Percentiles rank a stretch among this genome's conserved stretches.
Evolutionary conservation across 2,329 filamentous ascomycete genomes (phyloP).

Genomic region (Botrytis fabae): DNA sequence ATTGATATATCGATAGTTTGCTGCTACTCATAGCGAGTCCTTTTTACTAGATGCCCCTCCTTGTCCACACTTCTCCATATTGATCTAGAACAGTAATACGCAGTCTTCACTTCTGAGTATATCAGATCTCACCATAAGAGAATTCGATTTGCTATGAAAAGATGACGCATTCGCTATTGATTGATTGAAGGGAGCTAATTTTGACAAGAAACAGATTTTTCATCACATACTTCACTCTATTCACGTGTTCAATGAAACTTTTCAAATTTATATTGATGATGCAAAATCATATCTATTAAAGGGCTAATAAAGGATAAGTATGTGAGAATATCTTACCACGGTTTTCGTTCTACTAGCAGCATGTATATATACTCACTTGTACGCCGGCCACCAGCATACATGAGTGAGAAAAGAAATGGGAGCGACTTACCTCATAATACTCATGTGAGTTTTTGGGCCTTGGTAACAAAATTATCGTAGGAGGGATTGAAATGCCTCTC

Average conservation of each 20-base stretch:
- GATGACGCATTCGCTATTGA: neutral
- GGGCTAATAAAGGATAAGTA: too few relatives aligned
- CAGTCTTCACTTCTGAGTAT: neutral
- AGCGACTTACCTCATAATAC: neutral
- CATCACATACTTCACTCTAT: neutral
- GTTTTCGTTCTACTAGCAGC: neutral
- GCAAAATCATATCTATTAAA: neutral
- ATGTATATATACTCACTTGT: neutral
- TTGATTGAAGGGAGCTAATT: neutral
- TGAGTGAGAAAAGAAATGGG: neutral
- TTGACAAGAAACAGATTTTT: neutral
- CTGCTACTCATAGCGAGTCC: neutral
- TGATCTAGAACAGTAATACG: neutral
- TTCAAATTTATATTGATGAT: neutral
- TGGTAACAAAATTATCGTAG: neutral
- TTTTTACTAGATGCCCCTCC: neutral
- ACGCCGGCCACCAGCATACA: neutral
- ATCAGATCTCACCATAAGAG: accelerated
- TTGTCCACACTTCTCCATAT: neutral
- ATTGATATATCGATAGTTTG: neutral
- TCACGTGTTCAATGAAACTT: neutral
- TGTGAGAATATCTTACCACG: neutral
- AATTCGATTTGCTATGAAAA: neutral
- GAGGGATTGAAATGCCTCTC: neutral
- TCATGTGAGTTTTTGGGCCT: too few relatives aligned